Conservation (phyloP, 371 early-diverging fungal species). For the Syncephalastrum racemosum region DNA sequence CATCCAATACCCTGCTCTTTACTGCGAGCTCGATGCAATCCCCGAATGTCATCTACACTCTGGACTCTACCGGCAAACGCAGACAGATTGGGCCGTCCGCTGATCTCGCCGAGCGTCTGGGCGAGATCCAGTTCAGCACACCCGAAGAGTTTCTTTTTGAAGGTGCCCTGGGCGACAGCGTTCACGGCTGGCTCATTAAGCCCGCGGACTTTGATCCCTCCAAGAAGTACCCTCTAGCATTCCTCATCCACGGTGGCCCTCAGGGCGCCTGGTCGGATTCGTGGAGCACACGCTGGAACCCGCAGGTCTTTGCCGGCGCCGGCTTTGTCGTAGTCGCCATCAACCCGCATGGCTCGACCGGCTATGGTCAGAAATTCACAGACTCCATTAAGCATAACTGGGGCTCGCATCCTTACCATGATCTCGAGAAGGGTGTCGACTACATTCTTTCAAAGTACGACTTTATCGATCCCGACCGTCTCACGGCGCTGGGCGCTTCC, state of each 20-base stretch:
- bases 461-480: conserved; percentile 61
- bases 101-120: conserved; percentile 28
- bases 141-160: conserved; percentile 68
- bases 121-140: conserved; percentile 31
- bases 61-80: conserved; percentile 21
- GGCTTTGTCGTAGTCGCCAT: conserved; percentile 79
- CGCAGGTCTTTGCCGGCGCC: conserved; percentile 71
- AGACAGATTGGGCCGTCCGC: conserved; percentile 20
- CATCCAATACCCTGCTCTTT: conserved; percentile 41
- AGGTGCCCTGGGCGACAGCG: conserved; percentile 62
- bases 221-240: conserved; percentile 75
- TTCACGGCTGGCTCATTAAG: conserved; percentile 74
- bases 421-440: conserved; percentile 74
- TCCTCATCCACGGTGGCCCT: conserved; percentile 87
- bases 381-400: conserved; percentile 75
- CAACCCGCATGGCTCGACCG: conserved; percentile 82
- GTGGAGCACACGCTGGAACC: conserved; percentile 78
- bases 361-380: conserved; percentile 75
- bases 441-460: conserved; percentile 58
- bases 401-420: conserved; percentile 77
- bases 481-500: conserved; percentile 76
- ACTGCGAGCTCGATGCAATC: conserved; percentile 45
- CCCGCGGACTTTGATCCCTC: conserved; percentile 61
- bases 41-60: conserved; percentile 48
- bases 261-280: conserved; percentile 71